Evolutionary conservation across 75 land plant genomes (phyloP).

Genomic region (Sequoiadendron giganteum): DNA sequence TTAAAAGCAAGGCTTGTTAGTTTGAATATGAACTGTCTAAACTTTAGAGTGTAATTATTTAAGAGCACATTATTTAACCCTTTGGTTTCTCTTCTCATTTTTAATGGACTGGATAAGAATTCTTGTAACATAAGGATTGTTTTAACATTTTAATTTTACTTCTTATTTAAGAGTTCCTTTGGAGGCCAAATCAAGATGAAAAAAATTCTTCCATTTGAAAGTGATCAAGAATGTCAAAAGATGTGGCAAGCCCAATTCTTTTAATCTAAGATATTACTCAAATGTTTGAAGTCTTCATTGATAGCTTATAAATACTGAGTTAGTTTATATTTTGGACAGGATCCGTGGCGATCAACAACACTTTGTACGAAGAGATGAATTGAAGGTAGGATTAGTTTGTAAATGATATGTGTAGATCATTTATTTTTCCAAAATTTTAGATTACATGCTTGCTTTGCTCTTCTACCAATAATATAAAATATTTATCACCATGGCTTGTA

Average conservation of each 20-base stretch:
- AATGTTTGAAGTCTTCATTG: neutral
- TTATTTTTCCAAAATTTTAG: neutral
- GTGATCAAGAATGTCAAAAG: neutral
- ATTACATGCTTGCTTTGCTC: neutral
- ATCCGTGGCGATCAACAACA: slow-evolving; percentile 98
- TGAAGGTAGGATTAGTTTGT: slow-evolving; percentile 48
- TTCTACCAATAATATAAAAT: neutral
- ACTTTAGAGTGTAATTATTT: neutral
- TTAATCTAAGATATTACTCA: neutral
- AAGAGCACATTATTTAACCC: neutral
- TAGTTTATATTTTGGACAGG: slow-evolving; percentile 31
- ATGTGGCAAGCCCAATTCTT: neutral
- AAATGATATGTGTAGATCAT: neutral
- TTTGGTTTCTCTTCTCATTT: neutral
- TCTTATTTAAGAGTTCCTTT: neutral
- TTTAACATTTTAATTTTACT: neutral
- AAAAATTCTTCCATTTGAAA: neutral
- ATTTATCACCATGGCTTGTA: neutral
- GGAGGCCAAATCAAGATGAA: neutral
- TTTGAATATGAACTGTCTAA: neutral
- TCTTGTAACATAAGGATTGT: neutral
- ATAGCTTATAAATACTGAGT: neutral
- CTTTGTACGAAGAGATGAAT: slow-evolving; percentile 93
- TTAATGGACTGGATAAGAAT: neutral
- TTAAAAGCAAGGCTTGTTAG: neutral